Conservation (phyloP, 2,329 filamentous ascomycete species). For the Clonostachys byssicola region DNA sequence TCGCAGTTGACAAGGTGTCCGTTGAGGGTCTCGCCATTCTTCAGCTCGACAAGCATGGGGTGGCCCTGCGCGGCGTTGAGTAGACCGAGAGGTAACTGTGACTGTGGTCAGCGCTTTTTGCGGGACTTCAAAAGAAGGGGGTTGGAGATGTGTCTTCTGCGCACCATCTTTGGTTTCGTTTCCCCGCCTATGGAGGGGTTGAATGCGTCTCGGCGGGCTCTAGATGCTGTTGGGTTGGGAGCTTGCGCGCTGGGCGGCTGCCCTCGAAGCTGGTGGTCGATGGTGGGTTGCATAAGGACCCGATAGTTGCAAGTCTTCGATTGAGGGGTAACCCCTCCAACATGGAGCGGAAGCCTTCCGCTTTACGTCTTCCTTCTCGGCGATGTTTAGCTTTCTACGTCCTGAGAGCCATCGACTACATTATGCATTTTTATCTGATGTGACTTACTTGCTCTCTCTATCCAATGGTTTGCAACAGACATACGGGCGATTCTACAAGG, state of each 20-base stretch:
- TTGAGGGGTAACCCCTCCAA: neutral
- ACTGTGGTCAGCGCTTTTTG: neutral
- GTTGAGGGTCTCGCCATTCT: slow-evolving; percentile 96
- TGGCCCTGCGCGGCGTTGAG: slow-evolving; percentile 95
- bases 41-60: slow-evolving; percentile 95
- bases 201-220: neutral
- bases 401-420: too few relatives aligned
- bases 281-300: slow-evolving; percentile 1
- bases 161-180: slow-evolving; percentile 11
- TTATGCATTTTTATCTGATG: too few relatives aligned
- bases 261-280: neutral
- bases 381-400: too few relatives aligned
- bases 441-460: too few relatives aligned
- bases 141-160: neutral
- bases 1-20: slow-evolving; percentile 95
- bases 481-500: too few relatives aligned
- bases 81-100: slow-evolving; percentile 69
- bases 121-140: neutral
- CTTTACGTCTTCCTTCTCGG: too few relatives aligned
- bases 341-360: too few relatives aligned
- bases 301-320: slow-evolving; percentile 15
- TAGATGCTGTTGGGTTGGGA: slow-evolving; percentile 2
- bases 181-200: too few relatives aligned
- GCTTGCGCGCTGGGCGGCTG: neutral
- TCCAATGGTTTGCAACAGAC: too few relatives aligned